Conservation (phyloP, 1,284 basidiomycete species). For the Puccinia polysora region DNA sequence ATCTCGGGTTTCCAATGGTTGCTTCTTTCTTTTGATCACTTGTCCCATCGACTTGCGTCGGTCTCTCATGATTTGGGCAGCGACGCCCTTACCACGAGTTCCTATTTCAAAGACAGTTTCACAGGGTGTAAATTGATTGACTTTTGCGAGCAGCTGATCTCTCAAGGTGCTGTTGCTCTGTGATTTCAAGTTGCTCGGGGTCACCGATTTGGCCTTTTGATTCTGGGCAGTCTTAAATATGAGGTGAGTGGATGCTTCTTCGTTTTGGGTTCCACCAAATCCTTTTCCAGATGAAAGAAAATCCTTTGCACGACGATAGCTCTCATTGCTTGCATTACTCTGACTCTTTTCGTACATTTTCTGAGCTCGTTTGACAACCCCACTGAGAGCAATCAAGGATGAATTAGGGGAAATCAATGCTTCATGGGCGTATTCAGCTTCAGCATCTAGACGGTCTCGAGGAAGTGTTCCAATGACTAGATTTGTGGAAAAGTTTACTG, state of each 20-base stretch:
- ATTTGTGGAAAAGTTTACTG: slow-evolving; percentile 47
- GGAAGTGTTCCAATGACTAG: slow-evolving; percentile 78
- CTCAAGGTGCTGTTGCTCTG: slow-evolving; percentile 58
- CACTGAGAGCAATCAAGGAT: slow-evolving; percentile 67
- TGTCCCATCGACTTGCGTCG: slow-evolving; percentile 71
- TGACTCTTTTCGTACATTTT: slow-evolving; percentile 90
- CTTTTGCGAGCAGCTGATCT: slow-evolving; percentile 66
- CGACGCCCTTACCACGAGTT: slow-evolving; percentile 64
- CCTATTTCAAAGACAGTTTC: slow-evolving; percentile 94
- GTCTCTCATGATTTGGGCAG: slow-evolving; percentile 77
- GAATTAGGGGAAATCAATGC: slow-evolving; percentile 64
- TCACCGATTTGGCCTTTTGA: slow-evolving; percentile 53
- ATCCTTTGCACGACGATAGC: slow-evolving; percentile 82
- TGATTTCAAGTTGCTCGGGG: slow-evolving; percentile 52
- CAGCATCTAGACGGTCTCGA: slow-evolving; percentile 72
- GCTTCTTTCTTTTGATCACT: slow-evolving; percentile 47
- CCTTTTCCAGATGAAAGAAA: slow-evolving; percentile 65
- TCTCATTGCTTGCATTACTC: slow-evolving; percentile 77
- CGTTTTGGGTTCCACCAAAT: slow-evolving; percentile 60
- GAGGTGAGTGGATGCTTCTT: slow-evolving; percentile 67
- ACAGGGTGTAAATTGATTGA: slow-evolving; percentile 74
- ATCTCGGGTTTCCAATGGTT: slow-evolving; percentile 43
- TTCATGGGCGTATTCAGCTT: slow-evolving; percentile 72
- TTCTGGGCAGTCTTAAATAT: slow-evolving; percentile 55
- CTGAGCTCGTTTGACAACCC: slow-evolving; percentile 84